Evolutionary conservation across 208 protist species (phyloP).

Genomic region (Trypanosoma cruzi): DNA sequence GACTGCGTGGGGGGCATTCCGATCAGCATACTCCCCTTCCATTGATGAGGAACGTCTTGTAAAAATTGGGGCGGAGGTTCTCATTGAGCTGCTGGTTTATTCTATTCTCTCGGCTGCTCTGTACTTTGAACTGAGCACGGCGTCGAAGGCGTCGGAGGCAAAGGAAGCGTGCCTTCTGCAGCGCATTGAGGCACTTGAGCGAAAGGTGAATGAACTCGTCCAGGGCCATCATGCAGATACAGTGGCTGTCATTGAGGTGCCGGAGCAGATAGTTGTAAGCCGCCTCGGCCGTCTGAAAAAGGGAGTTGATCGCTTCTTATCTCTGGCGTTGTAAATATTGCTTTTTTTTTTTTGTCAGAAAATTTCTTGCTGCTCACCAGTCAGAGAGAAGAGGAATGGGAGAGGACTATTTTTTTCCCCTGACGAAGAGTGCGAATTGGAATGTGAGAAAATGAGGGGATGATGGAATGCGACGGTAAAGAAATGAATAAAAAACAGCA

Average conservation of each 20-base stretch:
- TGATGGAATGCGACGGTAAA: too few relatives aligned
- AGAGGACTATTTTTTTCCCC: too few relatives aligned
- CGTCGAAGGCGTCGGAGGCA: constrained; percentile 42
- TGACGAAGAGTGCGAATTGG: too few relatives aligned
- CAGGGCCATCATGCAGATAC: constrained; percentile 27
- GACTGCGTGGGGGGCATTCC: constrained; percentile 78
- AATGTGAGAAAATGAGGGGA: too few relatives aligned
- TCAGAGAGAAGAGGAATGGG: not conserved
- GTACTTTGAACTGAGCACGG: constrained; percentile 65
- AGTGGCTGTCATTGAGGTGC: constrained; percentile 40
- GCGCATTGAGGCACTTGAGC: constrained; percentile 69
- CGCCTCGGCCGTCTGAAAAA: not conserved
- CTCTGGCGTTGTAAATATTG: not conserved
- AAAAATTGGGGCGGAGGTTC: constrained; percentile 69
- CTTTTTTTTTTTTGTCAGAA: not conserved
- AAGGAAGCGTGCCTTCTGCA: constrained; percentile 64
- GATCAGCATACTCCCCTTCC: constrained; percentile 61
- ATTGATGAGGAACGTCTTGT: constrained; percentile 77
- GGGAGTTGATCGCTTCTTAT: not conserved
- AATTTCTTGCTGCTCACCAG: not conserved
- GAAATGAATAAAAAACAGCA: too few relatives aligned
- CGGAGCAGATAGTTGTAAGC: constrained; percentile 35
- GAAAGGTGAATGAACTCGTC: constrained; percentile 80
- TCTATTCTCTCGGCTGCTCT: constrained; percentile 61
- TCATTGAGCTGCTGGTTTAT: constrained; percentile 83